Conservation (phyloP, 2,329 filamentous ascomycete genomes). For the Graphilbum ipis-grandicollis region DNA sequence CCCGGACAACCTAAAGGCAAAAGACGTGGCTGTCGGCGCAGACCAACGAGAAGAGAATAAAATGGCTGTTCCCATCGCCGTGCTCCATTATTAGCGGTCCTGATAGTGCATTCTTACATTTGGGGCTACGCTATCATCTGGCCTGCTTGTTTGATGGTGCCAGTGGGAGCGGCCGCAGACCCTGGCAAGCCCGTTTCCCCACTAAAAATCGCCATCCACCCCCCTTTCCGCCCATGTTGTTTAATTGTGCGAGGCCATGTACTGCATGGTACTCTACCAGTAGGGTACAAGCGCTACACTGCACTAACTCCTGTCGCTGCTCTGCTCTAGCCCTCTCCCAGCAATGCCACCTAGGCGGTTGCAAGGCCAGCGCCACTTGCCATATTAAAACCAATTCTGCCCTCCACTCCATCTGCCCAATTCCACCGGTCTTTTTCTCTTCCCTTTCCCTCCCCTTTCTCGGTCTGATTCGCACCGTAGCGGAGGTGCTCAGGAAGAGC, state of each 20-base stretch:
- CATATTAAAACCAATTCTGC: conserved; percentile 8
- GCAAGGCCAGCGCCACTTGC: conserved; percentile 1
- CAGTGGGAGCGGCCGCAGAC: not conserved
- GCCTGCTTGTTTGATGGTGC: no score
- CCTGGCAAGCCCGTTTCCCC: not conserved
- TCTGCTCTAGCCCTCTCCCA: not conserved
- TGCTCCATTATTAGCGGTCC: no score
- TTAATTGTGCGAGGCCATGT: no score
- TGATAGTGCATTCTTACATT: no score
- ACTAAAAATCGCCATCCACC: not conserved
- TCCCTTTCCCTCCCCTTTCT: not conserved
- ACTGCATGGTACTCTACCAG: no score
- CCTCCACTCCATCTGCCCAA: conserved; percentile 5
- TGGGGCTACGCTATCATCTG: no score
- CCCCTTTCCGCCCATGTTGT: not conserved
- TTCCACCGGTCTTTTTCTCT: conserved; percentile 1
- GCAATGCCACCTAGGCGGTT: not conserved
- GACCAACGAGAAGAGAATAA: no score
- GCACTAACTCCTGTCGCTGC: not conserved
- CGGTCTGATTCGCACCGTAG: conserved; percentile 1
- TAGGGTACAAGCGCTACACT: no score
- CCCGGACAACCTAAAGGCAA: no score
- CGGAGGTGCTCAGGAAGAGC: conserved; percentile 6
- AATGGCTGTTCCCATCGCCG: no score
- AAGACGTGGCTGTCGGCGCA: no score